These are phyloP conservation scores for Daldinia sp. DNA, from an alignment of 2,329 filamentous ascomycete genomes.

Conservation along the genomic window DNA sequence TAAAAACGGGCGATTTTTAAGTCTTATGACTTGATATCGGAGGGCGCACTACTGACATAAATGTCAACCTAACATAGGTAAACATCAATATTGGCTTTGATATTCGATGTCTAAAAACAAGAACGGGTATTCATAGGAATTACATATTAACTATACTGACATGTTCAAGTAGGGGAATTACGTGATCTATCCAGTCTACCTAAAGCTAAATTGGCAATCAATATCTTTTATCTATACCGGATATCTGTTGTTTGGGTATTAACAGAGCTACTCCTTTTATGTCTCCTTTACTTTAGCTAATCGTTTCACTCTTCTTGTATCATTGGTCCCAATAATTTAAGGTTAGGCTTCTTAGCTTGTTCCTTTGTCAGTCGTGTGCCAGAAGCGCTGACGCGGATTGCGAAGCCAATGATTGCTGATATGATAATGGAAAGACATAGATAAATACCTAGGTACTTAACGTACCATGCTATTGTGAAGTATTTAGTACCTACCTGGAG, in stretches of 20 bases:
- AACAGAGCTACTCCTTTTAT: not conserved
- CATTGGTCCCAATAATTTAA: not conserved
- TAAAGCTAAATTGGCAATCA: not conserved
- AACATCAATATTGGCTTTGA: not conserved
- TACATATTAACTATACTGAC: not conserved
- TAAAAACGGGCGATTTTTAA: constrained; percentile 11
- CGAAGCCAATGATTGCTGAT: not conserved
- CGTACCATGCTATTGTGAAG: not conserved
- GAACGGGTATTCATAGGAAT: not conserved
- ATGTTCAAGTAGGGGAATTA: not conserved
- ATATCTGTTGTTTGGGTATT: not conserved
- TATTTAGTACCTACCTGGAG: too few relatives aligned
- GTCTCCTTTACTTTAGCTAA: not conserved
- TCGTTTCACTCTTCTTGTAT: not conserved
- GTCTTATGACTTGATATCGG: constrained; percentile 21
- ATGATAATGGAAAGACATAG: not conserved
- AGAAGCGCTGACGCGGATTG: not conserved
- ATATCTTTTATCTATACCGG: not conserved
- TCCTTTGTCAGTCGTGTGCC: not conserved
- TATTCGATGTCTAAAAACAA: not conserved
- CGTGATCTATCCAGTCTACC: not conserved
- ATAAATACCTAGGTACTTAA: too few relatives aligned
- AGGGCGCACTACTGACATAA: constrained; percentile 27
- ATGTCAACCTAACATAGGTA: constrained; percentile 22
- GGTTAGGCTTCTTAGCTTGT: not conserved